Percentiles rank a stretch among this genome's conserved stretches.
These are phyloP conservation scores for Blastobotrys serpentis DNA, from an alignment of 1,139 yeast genomes.

Conservation along the genomic window DNA sequence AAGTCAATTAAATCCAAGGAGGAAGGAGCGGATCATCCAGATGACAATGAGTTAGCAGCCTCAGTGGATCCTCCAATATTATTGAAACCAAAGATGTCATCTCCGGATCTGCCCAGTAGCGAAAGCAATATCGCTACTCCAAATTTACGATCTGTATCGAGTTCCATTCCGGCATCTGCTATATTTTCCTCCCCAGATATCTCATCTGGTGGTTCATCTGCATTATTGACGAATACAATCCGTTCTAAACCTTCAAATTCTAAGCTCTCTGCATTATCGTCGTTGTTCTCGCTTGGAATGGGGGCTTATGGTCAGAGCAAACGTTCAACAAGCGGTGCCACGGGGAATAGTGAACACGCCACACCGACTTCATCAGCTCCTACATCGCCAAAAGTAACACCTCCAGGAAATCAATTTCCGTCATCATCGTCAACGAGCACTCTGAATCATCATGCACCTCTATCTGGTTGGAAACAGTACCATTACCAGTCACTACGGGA, in stretches of 20 bases:
- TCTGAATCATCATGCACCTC: background rate
- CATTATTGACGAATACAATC: constrained; percentile 26
- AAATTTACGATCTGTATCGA: constrained; percentile 20
- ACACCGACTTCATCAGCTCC: constrained; percentile 9
- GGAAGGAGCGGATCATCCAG: background rate
- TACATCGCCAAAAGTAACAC: constrained; percentile 9
- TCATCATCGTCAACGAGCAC: background rate
- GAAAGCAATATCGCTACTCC: constrained; percentile 1
- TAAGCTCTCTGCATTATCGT: constrained; percentile 27
- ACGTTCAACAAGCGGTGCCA: background rate
- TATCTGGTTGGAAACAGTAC: background rate
- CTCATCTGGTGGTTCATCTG: constrained; percentile 10
- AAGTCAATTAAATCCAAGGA: constrained; percentile 19
- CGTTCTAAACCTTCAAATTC: constrained; percentile 19
- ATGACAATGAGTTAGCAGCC: background rate
- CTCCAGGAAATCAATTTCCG: background rate
- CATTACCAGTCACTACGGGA: background rate
- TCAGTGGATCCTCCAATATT: constrained; percentile 18
- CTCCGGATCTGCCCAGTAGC: constrained; percentile 16
- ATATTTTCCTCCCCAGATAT: constrained; percentile 26
- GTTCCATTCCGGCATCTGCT: constrained; percentile 27
- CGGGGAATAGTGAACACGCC: background rate
- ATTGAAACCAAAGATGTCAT: constrained; percentile 25
- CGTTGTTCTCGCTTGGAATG: constrained; percentile 23
- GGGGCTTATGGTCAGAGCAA: constrained; percentile 1